These are phyloP conservation scores for Jatropha multifida DNA, from an alignment of 441 rosid genomes.

Conservation along the genomic window DNA sequence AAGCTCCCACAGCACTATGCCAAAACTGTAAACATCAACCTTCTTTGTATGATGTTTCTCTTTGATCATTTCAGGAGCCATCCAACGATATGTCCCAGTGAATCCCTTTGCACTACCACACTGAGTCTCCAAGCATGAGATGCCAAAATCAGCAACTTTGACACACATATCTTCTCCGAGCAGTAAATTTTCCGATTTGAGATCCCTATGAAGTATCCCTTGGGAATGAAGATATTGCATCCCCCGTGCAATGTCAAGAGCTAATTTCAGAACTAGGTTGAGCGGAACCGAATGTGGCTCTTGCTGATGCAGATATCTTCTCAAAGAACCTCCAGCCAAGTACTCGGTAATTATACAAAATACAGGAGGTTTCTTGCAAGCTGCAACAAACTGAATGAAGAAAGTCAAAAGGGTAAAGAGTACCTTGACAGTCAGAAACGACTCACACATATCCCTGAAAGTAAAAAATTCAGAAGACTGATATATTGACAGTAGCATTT, in stretches of 20 bases:
- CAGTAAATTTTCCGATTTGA: conserved; percentile 73
- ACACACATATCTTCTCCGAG: conserved; percentile 68
- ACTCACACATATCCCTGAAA: conserved; percentile 3
- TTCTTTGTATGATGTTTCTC: conserved; percentile 76
- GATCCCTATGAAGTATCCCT: conserved; percentile 74
- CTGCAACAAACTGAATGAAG: conserved; percentile 66
- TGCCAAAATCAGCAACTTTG: conserved; percentile 83
- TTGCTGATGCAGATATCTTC: conserved; percentile 70
- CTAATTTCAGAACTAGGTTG: conserved; percentile 56
- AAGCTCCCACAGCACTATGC: conserved; percentile 82
- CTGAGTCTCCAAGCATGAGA: conserved; percentile 73
- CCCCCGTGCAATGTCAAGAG: conserved; percentile 69
- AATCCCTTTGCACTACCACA: conserved; percentile 70
- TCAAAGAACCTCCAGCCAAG: conserved; percentile 67
- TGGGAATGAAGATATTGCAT: conserved; percentile 74
- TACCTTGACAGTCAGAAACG: neutral
- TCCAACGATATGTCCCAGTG: conserved; percentile 83
- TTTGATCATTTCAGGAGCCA: conserved; percentile 87
- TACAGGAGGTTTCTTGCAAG: conserved; percentile 78
- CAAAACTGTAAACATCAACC: conserved; percentile 81
- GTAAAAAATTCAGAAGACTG: neutral
- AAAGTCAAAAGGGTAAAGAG: conserved; percentile 22
- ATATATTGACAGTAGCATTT: conserved; percentile 2
- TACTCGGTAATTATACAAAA: conserved; percentile 79
- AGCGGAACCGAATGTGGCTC: conserved; percentile 69